Evolutionary conservation across 371 early-diverging fungal species (phyloP).

Genomic region (Rhizopus arrhizus): DNA sequence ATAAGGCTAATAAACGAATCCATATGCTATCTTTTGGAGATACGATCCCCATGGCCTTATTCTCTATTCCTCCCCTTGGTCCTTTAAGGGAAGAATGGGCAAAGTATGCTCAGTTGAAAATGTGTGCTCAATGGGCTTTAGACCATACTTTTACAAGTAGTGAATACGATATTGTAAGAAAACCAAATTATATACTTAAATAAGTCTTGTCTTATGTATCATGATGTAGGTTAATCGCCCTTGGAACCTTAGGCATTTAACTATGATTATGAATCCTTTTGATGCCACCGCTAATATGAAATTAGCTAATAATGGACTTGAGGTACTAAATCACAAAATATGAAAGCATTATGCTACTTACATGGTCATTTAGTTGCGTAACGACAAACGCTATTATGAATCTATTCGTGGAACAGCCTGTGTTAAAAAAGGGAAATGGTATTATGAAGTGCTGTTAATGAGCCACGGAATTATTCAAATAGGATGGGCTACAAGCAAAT

Average conservation of each 20-base stretch:
- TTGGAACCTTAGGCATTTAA: slow-evolving; percentile 36
- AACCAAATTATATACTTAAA: neutral
- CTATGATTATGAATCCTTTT: slow-evolving; percentile 49
- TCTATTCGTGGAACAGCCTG: slow-evolving; percentile 48
- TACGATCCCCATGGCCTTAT: slow-evolving; percentile 1
- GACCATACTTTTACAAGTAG: slow-evolving; percentile 39
- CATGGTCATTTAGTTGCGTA: slow-evolving; percentile 30
- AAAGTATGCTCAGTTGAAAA: slow-evolving; percentile 40
- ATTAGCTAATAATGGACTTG: slow-evolving; percentile 44
- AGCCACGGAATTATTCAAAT: slow-evolving; percentile 68
- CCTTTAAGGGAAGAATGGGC: slow-evolving; percentile 43
- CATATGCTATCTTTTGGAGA: slow-evolving; percentile 15
- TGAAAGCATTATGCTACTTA: too few species aligned
- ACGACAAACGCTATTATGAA: slow-evolving; percentile 51
- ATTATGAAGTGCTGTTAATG: slow-evolving; percentile 58
- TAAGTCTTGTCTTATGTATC: neutral
- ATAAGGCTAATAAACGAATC: slow-evolving; percentile 32
- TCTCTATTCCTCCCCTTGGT: slow-evolving; percentile 40
- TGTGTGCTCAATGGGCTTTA: slow-evolving; percentile 49
- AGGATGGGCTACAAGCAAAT: slow-evolving; percentile 66
- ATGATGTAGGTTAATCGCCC: slow-evolving; percentile 26
- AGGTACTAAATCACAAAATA: slow-evolving; percentile 20
- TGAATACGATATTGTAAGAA: slow-evolving; percentile 15
- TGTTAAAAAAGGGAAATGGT: slow-evolving; percentile 61
- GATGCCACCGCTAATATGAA: slow-evolving; percentile 51